These are phyloP conservation scores for Aureobasidium sp. DNA, from an alignment of 2,329 filamentous ascomycete genomes.

Conservation along the genomic window DNA sequence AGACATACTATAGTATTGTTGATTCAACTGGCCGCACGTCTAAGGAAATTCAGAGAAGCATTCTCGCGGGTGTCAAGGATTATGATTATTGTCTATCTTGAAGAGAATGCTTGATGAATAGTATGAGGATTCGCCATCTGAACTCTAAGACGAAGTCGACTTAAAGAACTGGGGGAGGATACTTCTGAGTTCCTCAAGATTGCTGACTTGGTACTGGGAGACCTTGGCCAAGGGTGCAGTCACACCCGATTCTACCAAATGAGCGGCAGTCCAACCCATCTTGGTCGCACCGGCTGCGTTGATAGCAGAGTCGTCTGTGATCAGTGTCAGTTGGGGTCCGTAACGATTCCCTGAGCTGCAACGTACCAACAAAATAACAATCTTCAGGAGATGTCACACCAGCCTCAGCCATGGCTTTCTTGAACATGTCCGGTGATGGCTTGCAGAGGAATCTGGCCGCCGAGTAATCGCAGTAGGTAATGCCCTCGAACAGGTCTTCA, in stretches of 20 bases:
- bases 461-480: slow-evolving; percentile 90
- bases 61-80: no score
- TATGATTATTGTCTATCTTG: no score
- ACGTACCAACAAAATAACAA: slow-evolving; percentile 88
- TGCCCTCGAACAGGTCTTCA: slow-evolving; percentile 85
- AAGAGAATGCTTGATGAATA: no score
- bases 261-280: slow-evolving; percentile 78
- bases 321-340: background rate
- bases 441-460: slow-evolving; percentile 73
- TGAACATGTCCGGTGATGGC: slow-evolving; percentile 72
- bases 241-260: slow-evolving; percentile 72
- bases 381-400: slow-evolving; percentile 57
- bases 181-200: slow-evolving; percentile 64
- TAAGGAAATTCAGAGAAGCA: no score
- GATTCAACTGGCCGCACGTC: no score
- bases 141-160: background rate
- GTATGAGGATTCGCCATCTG: no score
- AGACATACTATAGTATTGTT: no score
- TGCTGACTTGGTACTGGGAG: slow-evolving; percentile 60
- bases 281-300: slow-evolving; percentile 72
- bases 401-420: slow-evolving; percentile 81
- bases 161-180: slow-evolving; percentile 86
- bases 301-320: slow-evolving; percentile 71
- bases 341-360: no score
- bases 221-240: slow-evolving; percentile 53